A percentile compares a stretch with the other conserved stretches of the same genome.
These are phyloP conservation scores for Coemansia sp. DNA, from an alignment of 192 early-diverging fungal genomes.

Conservation along the genomic window DNA sequence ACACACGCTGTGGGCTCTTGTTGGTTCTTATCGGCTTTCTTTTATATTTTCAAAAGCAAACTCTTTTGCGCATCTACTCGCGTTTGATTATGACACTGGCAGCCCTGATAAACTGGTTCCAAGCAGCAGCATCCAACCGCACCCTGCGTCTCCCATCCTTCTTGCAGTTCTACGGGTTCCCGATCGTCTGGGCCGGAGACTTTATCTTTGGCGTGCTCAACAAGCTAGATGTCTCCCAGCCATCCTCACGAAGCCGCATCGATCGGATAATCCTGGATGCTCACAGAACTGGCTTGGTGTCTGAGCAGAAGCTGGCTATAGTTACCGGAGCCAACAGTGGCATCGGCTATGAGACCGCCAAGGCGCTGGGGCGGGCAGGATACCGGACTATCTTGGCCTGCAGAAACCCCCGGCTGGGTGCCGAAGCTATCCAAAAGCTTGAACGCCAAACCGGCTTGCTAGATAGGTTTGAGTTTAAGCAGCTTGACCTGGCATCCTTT, in stretches of 20 bases:
- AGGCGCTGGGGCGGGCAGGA: constrained; percentile 57
- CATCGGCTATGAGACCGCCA: constrained; percentile 60
- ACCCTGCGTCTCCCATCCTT: background rate
- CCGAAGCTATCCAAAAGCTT: constrained; percentile 38
- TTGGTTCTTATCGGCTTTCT: too few species aligned
- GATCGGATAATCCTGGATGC: constrained; percentile 27
- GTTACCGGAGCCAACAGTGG: constrained; percentile 63
- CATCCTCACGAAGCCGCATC: constrained; percentile 30
- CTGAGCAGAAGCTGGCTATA: constrained; percentile 32
- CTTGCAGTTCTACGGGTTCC: constrained; percentile 9
- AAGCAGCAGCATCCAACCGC: constrained; percentile 6
- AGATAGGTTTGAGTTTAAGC: constrained; percentile 33
- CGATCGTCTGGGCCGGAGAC: constrained; percentile 18
- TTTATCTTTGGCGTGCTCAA: constrained; percentile 23
- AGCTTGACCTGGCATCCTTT: constrained; percentile 56
- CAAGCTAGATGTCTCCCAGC: constrained; percentile 28
- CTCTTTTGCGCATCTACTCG: background rate
- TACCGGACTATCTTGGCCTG: constrained; percentile 54
- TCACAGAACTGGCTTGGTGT: constrained; percentile 1
- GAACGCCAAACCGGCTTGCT: constrained; percentile 39
- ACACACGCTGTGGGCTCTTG: too few species aligned
- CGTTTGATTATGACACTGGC: constrained; percentile 23
- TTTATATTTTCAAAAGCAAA: too few species aligned
- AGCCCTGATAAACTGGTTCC: constrained; percentile 26
- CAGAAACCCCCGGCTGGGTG: constrained; percentile 17